Base-by-base conservation (phyloP, 2,329 filamentous ascomycete species). In the Trichoderma breve region DNA sequence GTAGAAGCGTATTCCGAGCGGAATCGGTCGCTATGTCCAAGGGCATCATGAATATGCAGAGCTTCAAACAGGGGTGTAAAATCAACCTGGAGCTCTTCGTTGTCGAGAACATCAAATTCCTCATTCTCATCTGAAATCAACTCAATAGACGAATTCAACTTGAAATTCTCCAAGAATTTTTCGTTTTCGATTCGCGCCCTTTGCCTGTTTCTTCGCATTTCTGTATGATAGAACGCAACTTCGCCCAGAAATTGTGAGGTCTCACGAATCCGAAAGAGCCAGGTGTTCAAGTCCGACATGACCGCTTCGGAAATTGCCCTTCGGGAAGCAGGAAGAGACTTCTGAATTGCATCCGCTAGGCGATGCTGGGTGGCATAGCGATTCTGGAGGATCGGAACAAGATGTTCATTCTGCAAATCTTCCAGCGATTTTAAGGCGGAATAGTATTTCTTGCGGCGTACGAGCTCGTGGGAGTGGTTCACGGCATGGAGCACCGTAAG, bases 211-310 rank as follows among this genome's bases (percentile, higher is more conserved):
- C 95, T 89, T 58, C 96, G 90, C 79, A 97, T 89, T 77, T 98
- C 93, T 0, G 96, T 99, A 78, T 98, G 94, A 78, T 97, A 98
- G 79, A 99, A 97, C 4, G 96, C 95, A 7, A 99, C 93, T 80
- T 99, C 96, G 5, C 96, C 96, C 8, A 99, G 84, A 74, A 97
- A 98, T 76, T 98, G 95, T 1, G 96, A 98, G 21, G 94, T 97
- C 81, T 99, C 96, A 77, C 96, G 91, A 74, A 99, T 97, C 26
- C 93, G 91, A 78, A 92, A 99, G 11, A 99, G 86, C 96, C 96
- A 99, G 0, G 94, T 98, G 79, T 98, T 98, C 70, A 99, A 83
- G 81, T 99, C 96, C 2, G 90, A 92, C 94, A 98, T 98, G 75
- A 99, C 96, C 15, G 95, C 94, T 82, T 98, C 95, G 4, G 95